A percentile compares a stretch with the other conserved stretches of the same genome.
Evolutionary conservation across 768 basidiomycete species (phyloP).

Genomic region (Boletus barrowsii): DNA sequence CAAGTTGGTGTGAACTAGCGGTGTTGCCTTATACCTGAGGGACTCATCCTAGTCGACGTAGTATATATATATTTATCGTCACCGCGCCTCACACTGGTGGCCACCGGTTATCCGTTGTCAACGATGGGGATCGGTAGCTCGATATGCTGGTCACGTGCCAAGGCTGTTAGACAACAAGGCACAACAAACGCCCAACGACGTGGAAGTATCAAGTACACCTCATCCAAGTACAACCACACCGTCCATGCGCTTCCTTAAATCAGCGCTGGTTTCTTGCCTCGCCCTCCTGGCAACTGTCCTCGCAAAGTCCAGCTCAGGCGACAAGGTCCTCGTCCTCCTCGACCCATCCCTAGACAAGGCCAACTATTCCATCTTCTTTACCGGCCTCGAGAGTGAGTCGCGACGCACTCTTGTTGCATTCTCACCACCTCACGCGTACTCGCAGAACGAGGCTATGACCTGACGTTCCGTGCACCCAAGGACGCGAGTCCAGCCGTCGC

Average conservation of each 20-base stretch:
- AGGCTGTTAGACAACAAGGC: constrained; percentile 17
- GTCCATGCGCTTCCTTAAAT: constrained; percentile 28
- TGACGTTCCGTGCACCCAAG: constrained; percentile 85
- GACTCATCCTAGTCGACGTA: too few relatives aligned
- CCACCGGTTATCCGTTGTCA: too few relatives aligned
- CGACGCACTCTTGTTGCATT: background rate
- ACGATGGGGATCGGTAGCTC: too few relatives aligned
- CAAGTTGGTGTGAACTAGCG: too few relatives aligned
- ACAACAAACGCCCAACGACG: constrained; percentile 23
- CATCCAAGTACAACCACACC: background rate
- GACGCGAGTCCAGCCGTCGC: constrained; percentile 64
- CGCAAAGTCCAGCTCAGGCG: constrained; percentile 76
- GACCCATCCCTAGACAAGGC: constrained; percentile 64
- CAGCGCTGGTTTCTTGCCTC: constrained; percentile 29
- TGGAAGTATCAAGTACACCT: constrained; percentile 7
- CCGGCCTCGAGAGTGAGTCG: constrained; percentile 64
- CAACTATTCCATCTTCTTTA: constrained; percentile 82
- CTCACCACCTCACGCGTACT: background rate
- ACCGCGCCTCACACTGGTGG: too few relatives aligned
- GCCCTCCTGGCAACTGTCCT: constrained; percentile 21
- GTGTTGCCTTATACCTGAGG: too few relatives aligned
- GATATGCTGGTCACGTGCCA: constrained; percentile 23
- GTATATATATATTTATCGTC: too few relatives aligned
- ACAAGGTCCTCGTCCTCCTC: constrained; percentile 81
- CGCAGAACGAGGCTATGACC: constrained; percentile 75